Base-by-base conservation (phyloP, 73 alveolate species). In the Paramecium sexaurelia region DNA sequence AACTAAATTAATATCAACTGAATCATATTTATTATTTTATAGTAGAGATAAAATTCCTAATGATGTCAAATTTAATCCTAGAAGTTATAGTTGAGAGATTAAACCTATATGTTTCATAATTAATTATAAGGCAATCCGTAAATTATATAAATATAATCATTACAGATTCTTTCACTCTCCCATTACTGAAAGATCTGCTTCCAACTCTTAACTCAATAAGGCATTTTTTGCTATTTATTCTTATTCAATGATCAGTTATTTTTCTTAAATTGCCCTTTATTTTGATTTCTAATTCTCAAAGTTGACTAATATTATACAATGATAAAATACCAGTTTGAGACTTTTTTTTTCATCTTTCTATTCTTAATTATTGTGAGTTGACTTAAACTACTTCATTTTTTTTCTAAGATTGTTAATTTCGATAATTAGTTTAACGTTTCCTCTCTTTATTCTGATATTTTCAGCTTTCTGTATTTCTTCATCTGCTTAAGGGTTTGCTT, bases 391-490 rank as follows among this genome's bases (percentile, higher is more conserved):
- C 83, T 94, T 96, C 55, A 93, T 97, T 67, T 96, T 97, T 75
- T 96, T 96, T 75, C 98, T 93, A 26, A 96, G 84, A 20, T 92
- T 97, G 67, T 96, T 96, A 78, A 96, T 96, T 85, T 96, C 98
- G 35, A 85, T 78, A 33, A 96, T 92, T 19, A 96, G 87, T 26
- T 93, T 92, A 41, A 96, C 99, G 71, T 96, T 96, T 15, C 96
- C 97, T 91, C 94, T 96, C 99, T 95, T 96, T 3, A 95, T 95
- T 83, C 98, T 92, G 19, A 91, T 95, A 56, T 94, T 94, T 78
- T 96, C 98, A 29, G 95, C 95, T 51, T 95, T 91, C 83, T 96
- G 99, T 33, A 94, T 95, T 85, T 95, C 96, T 41, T 95, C 90
- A 66, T 95, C 99, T 82, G 93, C 96, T 33, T 96, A 56, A 8